Percentiles rank a stretch among this genome's conserved stretches.
Evolutionary conservation across 2,329 filamentous ascomycete genomes (phyloP).

Genomic region (Parastagonospora nodorum): DNA sequence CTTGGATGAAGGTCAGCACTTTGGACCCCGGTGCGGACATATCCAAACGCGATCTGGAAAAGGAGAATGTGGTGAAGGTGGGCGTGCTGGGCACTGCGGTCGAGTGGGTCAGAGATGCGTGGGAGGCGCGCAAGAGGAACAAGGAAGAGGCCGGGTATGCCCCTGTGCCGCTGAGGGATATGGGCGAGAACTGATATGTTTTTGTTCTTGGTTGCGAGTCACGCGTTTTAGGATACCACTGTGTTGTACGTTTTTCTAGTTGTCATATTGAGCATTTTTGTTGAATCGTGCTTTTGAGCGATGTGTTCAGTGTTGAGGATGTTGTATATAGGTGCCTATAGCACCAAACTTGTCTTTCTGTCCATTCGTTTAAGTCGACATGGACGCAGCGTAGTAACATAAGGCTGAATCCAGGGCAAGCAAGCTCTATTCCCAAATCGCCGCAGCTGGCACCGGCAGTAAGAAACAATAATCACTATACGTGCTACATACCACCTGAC

Average conservation of each 20-base stretch:
- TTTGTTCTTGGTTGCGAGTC: not conserved
- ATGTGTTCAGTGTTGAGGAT: too few relatives aligned
- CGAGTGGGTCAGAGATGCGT: constrained; percentile 38
- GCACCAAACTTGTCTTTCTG: too few relatives aligned
- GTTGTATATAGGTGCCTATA: too few relatives aligned
- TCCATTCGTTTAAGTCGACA: too few relatives aligned
- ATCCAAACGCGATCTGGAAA: constrained; percentile 33
- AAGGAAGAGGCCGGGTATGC: constrained; percentile 49
- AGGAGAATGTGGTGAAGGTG: constrained; percentile 21
- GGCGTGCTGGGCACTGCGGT: constrained; percentile 27
- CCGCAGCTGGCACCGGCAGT: too few relatives aligned
- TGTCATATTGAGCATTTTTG: not conserved
- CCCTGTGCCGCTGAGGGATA: constrained; percentile 50
- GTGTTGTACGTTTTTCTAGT: constrained; percentile 1
- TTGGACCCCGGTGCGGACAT: constrained; percentile 55
- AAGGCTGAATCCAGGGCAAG: too few relatives aligned
- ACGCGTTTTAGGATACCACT: constrained; percentile 18
- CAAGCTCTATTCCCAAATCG: too few relatives aligned
- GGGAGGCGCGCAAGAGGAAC: constrained; percentile 43
- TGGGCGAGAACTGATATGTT: constrained; percentile 37
- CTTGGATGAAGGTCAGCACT: constrained; percentile 79
- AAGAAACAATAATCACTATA: too few relatives aligned
- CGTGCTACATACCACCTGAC: too few relatives aligned
- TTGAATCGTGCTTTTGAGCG: too few relatives aligned
- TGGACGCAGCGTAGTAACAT: too few relatives aligned